Evolutionary conservation across 2,329 filamentous ascomycete genomes (phyloP), one percentile per base, ranked within the genome.

Genomic region (Phaeosphaeria sp.): DNA sequence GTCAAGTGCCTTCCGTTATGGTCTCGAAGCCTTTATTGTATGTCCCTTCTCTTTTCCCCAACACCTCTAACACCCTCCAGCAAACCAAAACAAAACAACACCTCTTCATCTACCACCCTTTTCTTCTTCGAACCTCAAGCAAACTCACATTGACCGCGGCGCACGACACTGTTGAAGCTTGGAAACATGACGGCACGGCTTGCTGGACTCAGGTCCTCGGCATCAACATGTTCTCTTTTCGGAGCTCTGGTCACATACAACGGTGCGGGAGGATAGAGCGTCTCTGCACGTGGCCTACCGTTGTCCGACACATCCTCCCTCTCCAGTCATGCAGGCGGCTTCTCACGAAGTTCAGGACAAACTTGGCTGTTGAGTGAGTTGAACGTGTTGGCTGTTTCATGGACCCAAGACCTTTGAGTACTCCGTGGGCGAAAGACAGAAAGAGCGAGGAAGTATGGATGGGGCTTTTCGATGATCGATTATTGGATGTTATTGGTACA

Each of bases 401-500:
- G 41, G 25, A 21, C n/a, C 6, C 36, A 33, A 18, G 17, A 23
- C 21, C 9, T 15, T 18, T 20, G 30, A 39, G 33, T 41, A 41
- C 18, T 20, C 50, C 22, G 17, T 36, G 50, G 50, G 42, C 41
- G 50, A 52, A 52, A 52, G 25, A 52, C 42, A 13, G 50, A 46
- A 52, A 52, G 50, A 52, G 50, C 50, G 41, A 33, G 50, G 50
- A 46, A 42, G 6, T 39, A 27, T 23, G 41, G 50, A 42, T 52
- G 50, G 41, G 50, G 39, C 13, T 20, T 18, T 51, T 27, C 49
- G 49, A 51, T 17, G 2, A n/a, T 50, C 48, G 11, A 11, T 36
- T 36, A 36, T 36, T 11, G n/a, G n/a, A 36, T 15, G 13, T 6
- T 11, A 13, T 36, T 6, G 30, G 6, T 13, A 7, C 30, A 36